These are phyloP conservation scores for Rhodofomes roseus DNA, from an alignment of 1,284 basidiomycete species.

Conservation along the genomic window DNA sequence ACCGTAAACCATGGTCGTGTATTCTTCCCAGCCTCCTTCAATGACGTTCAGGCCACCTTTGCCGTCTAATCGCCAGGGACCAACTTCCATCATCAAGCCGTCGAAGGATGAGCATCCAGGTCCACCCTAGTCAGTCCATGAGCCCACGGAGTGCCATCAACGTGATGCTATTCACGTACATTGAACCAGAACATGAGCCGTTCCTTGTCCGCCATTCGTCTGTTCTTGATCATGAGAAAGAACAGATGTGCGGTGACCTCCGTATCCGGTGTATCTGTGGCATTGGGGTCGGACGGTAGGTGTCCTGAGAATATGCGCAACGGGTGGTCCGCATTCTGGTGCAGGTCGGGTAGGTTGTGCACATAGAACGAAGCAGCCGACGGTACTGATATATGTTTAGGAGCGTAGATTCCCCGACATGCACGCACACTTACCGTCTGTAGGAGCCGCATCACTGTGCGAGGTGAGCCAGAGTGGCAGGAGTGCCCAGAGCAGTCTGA, in stretches of 20 bases:
- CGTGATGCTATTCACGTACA: constrained; percentile 40
- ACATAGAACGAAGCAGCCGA: constrained; percentile 87
- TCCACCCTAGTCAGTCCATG: constrained; percentile 63
- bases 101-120: constrained; percentile 98
- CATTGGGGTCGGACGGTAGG: constrained; percentile 75
- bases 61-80: constrained; percentile 84
- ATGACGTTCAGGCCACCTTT: constrained; percentile 75
- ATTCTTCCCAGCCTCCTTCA: constrained; percentile 98
- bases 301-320: constrained; percentile 81
- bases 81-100: constrained; percentile 97
- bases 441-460: constrained; percentile 34
- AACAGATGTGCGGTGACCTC: constrained; percentile 78
- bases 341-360: constrained; percentile 69
- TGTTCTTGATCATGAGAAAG: constrained; percentile 89
- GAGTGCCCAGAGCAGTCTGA: constrained; percentile 5
- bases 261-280: constrained; percentile 39
- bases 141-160: not conserved
- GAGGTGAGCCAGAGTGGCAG: not conserved
- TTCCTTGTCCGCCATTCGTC: constrained; percentile 83
- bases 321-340: constrained; percentile 66
- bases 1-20: constrained; percentile 94
- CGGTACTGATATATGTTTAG: constrained; percentile 42
- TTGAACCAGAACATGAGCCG: constrained; percentile 97
- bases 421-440: constrained; percentile 34
- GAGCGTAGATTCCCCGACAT: not conserved